Base-by-base conservation (phyloP, 148 eudicot species). In the Camellia granthamiana region DNA sequence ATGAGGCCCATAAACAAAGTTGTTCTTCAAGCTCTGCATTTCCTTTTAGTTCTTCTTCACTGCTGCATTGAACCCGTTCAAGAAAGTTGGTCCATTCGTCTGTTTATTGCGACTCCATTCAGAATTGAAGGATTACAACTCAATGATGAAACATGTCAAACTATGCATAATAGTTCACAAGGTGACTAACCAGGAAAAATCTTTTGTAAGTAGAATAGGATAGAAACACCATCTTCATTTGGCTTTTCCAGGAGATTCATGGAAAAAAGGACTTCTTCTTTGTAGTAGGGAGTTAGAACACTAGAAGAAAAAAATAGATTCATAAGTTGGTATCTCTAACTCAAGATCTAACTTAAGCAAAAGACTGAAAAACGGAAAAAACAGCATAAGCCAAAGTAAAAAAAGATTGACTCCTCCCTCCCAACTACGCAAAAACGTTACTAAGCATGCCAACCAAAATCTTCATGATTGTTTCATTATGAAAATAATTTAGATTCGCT, bases 31-130 rank as follows among this genome's bases (percentile, higher is more conserved):
- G 73, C 5, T 81, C 83, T 16, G 43, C 74, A n/a, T 59, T 60
- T 76, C 73, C 83, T 76, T 69, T 75, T 16, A 81, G 47, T 46
- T 76, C 75, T 56, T 76, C 78, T 60, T 81, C 83, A 69, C 66
- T 76, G 16, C 78, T 82, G 56, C 87, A 88, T 44, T 80, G 77
- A 16, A 88, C 69, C 55, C 88, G 86, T 65, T 88, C 88, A 60
- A 82, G 72, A 68, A 88, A 88, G 84, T 88, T 88, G 63, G 78
- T 82, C 90, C 90, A 88, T 84, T 88, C 90, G 84, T 88, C 90
- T 88, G 43, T 30, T 69, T 14, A 64, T 60, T 60, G 64, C 0
- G 12, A 18, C 64, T 60, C 64, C 19, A 60, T 60, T 60, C 64
- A 60, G 64, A 60, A 15, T 18, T 60, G 7, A 55, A 55, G 12